Evolutionary conservation across 257 asterid genomes (phyloP).

Genomic region (Forsythia suspensa): DNA sequence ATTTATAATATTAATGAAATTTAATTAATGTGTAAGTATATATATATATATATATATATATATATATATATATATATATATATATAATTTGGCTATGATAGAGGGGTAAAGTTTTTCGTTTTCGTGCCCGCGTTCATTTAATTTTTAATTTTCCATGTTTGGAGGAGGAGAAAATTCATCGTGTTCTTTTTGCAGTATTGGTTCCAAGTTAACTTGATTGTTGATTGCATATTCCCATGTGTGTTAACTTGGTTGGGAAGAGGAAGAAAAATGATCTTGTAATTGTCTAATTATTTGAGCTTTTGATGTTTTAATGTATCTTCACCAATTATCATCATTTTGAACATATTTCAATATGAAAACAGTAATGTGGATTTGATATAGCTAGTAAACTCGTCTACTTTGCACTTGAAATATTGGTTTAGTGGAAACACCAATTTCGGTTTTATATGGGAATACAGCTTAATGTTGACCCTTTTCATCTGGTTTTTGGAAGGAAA

Average conservation of each 20-base stretch:
- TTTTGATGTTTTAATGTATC: not conserved
- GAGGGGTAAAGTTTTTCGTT: conserved; percentile 43
- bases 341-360: not conserved
- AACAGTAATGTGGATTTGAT: not conserved
- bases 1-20: too few relatives aligned
- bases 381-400: not conserved
- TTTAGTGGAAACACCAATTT: not conserved
- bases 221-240: conserved; percentile 1
- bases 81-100: conserved; percentile 21
- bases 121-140: not conserved
- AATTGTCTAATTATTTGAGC: not conserved
- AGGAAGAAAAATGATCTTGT: not conserved
- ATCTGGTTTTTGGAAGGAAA: not conserved
- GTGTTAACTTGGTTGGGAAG: not conserved
- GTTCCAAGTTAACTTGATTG: not conserved
- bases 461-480: not conserved
- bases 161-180: not conserved
- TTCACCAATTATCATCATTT: not conserved
- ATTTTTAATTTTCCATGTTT: not conserved
- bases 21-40: too few relatives aligned
- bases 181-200: not conserved
- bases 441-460: not conserved
- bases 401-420: not conserved
- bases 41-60: too few relatives aligned
- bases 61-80: too few relatives aligned